These are phyloP conservation scores for Chlamydomonas sp. DNA, from an alignment of 139 green algal genomes.

Conservation along the genomic window DNA sequence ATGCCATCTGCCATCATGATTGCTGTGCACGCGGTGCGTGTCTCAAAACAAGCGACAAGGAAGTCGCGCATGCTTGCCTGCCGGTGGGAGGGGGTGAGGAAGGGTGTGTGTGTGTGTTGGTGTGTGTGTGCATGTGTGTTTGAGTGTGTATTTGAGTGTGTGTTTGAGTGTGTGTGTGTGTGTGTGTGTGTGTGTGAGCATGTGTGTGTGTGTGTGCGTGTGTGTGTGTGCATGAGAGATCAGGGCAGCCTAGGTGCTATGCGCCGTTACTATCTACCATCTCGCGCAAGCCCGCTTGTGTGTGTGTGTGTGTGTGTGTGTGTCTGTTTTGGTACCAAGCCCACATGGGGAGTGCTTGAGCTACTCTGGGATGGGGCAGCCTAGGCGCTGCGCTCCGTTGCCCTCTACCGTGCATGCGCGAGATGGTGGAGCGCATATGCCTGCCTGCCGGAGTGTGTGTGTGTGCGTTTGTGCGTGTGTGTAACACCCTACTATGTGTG, in stretches of 20 bases:
- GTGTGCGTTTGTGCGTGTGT: background rate
- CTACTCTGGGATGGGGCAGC: background rate
- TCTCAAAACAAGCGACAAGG: too few relatives aligned
- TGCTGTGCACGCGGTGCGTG: too few relatives aligned
- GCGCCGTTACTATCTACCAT: background rate
- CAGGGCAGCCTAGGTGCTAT: background rate
- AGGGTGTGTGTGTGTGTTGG: background rate
- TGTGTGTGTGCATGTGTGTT: conserved; percentile 1
- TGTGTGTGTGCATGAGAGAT: background rate
- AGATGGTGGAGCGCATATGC: background rate
- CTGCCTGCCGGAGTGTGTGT: background rate
- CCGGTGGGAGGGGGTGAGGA: background rate
- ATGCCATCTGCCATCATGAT: too few relatives aligned
- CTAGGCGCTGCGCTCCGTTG: background rate
- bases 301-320: background rate
- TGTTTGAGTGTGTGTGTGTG: too few relatives aligned
- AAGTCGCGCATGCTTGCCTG: background rate
- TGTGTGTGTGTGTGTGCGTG: background rate
- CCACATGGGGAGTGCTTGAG: conserved; percentile 2
- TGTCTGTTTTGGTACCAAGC: background rate
- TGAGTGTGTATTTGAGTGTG: background rate
- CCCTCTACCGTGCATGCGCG: background rate
- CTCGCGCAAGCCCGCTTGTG: background rate
- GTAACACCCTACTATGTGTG: too few relatives aligned
- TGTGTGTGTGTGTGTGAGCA: too few relatives aligned